Evolutionary conservation across 768 basidiomycete species (phyloP).

Genomic region (Holtermannia corniformis): DNA sequence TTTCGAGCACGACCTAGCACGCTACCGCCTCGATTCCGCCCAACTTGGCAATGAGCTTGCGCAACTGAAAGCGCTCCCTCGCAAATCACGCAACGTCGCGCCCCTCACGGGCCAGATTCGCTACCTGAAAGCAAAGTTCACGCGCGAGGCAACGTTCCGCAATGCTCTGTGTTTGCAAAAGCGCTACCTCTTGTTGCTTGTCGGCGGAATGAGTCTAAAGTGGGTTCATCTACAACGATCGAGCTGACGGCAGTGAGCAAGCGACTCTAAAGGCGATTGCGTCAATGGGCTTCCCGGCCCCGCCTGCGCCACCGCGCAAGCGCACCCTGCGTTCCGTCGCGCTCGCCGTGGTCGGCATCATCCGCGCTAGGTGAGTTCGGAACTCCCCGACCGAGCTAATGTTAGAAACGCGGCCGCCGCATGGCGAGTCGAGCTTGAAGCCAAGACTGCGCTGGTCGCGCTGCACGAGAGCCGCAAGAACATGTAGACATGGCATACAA

Average conservation of each 20-base stretch:
- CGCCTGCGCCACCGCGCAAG: constrained; percentile 9
- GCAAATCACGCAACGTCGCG: no score
- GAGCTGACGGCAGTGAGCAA: constrained; percentile 22
- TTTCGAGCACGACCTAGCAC: no score
- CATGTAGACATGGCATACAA: no score
- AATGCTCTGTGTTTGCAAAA: constrained; percentile 76
- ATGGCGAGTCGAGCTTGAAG: constrained; percentile 21
- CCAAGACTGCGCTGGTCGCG: constrained; percentile 7
- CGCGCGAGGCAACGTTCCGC: constrained; percentile 71
- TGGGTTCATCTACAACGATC: constrained; percentile 6
- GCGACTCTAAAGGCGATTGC: constrained; percentile 35
- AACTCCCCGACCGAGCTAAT: constrained; percentile 1
- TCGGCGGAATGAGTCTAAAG: constrained; percentile 44
- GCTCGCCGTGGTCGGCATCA: constrained; percentile 25
- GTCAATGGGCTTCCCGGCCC: constrained; percentile 35
- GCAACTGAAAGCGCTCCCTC: no score
- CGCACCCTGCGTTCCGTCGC: constrained; percentile 31
- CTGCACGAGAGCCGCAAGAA: constrained; percentile 17
- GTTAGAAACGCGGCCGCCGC: constrained; percentile 18
- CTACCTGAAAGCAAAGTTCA: constrained; percentile 86
- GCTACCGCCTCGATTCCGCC: no score
- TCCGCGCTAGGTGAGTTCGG: constrained; percentile 29
- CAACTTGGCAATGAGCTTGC: no score
- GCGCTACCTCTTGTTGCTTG: constrained; percentile 65
- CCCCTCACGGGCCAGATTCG: constrained; percentile 71